Evolutionary conservation across 2,329 filamentous ascomycete species (phyloP).

Genomic region (Colletotrichum nymphaeae): DNA sequence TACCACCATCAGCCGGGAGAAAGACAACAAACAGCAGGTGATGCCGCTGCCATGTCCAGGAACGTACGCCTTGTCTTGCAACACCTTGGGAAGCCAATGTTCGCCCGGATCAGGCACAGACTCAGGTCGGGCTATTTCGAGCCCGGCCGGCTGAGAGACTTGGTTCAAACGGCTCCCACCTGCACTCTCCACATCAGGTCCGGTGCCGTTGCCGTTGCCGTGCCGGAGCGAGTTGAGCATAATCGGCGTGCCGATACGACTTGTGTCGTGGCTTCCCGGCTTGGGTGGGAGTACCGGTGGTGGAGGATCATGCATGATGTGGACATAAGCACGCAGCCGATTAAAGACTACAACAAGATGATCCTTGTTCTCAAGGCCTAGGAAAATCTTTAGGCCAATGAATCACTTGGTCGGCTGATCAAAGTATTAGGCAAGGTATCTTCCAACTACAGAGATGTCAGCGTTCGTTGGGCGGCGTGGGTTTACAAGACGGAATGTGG

Average conservation of each 20-base stretch:
- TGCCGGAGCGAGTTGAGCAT: conserved; percentile 52
- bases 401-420: too few relatives aligned
- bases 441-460: neutral
- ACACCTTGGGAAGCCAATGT: conserved; percentile 80
- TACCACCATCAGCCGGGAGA: conserved; percentile 9
- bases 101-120: conserved; percentile 70
- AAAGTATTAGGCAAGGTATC: neutral
- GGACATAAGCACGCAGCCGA: neutral
- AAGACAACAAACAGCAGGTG: conserved; percentile 6
- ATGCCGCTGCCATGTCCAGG: conserved; percentile 46
- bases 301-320: conserved; percentile 38
- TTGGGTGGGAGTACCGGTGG: conserved; percentile 81
- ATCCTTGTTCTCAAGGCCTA: neutral
- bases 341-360: neutral
- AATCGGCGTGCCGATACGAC: conserved; percentile 73
- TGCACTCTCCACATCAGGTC: conserved; percentile 35
- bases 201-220: neutral
- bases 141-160: neutral
- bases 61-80: conserved; percentile 83
- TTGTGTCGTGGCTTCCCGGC: conserved; percentile 75
- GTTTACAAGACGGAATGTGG: neutral
- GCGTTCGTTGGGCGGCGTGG: neutral
- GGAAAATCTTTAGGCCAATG: neutral
- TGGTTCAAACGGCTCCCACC: conserved; percentile 7
- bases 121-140: conserved; percentile 42